A percentile compares a stretch with the other conserved stretches of the same genome.
Conservation (phyloP, 495 filamentous ascomycete genomes). For the Tricharina praecox region DNA sequence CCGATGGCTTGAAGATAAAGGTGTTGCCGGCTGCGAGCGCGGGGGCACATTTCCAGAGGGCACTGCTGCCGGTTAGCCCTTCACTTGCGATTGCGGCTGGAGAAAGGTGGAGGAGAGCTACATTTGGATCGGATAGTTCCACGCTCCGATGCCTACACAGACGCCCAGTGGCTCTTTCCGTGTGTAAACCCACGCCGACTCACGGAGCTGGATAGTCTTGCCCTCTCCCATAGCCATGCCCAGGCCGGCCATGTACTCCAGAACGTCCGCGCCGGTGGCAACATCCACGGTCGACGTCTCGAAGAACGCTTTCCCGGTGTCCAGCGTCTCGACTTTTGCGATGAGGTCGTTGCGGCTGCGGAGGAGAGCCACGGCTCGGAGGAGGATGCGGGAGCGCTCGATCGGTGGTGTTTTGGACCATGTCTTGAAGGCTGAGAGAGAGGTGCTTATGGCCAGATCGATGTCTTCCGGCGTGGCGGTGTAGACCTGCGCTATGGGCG, state of each 20-base stretch:
- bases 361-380: constrained; percentile 47
- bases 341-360: constrained; percentile 54
- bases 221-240: constrained; percentile 55
- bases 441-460: constrained; percentile 47
- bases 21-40: constrained; percentile 71
- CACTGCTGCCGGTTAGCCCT: constrained; percentile 28
- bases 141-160: constrained; percentile 63
- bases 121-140: constrained; percentile 81
- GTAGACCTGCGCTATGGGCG: constrained; percentile 45
- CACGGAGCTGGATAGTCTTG: constrained; percentile 47
- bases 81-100: too few relatives aligned
- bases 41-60: constrained; percentile 70
- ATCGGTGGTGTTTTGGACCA: constrained; percentile 52
- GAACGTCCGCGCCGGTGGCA: constrained; percentile 54
- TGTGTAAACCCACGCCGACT: constrained; percentile 58
- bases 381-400: constrained; percentile 51
- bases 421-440: constrained; percentile 41
- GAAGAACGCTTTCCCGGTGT: constrained; percentile 58
- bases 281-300: constrained; percentile 64
- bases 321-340: constrained; percentile 48
- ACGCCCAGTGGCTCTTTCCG: constrained; percentile 59
- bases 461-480: constrained; percentile 45
- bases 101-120: constrained; percentile 20
- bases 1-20: constrained; percentile 75
- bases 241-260: constrained; percentile 61